Base-by-base conservation (phyloP, 371 early-diverging fungal species). In the Parasitella parasitica region DNA sequence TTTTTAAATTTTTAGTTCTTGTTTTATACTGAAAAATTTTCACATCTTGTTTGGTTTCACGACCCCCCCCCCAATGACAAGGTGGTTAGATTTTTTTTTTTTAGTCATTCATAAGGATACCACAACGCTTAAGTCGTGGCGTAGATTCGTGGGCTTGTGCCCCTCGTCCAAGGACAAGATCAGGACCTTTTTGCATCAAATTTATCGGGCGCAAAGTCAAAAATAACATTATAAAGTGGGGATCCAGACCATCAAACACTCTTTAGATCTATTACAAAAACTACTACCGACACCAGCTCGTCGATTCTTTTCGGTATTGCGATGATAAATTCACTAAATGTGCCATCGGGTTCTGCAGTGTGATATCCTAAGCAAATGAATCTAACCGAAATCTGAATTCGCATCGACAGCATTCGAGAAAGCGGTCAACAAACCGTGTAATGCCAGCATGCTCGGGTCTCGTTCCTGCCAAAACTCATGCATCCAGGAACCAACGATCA, bases 381-480 rank as follows among this genome's bases (percentile, higher is more conserved):
- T 34, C 88, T 87, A 16, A n/a, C 85, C 84, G 39, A 79, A 64
- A 7, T 73, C 62, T 4, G 85, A 84, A 54, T 70, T 68, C 26
- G 87, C 87, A 12, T 77, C 86, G 85, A 9, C 89, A 89, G 57
- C 89, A 90, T 72, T 90, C 89, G 52, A 90, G 83, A 56, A 90
- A 9, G 84, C 70, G 0, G 90, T 89, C 46, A 89, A 76, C 22
- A 77, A 73, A 65, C 88, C 88, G 58, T 73, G 85, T 59, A 28
- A 52, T 28, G 35, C 12, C n/a, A 12, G 52, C 6, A 20, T n/a
- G 6, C 32, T 32, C 11, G 32, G 4, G 1, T 39, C 12, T 58
- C 49, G 16, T 57, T 39, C 62, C 62, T 56, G 0, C 56, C 62
- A 34, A n/a, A 41, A 62, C 48, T 62, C 63, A 46, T 62, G 63